Evolutionary conservation across 305 asterid genomes (phyloP).

Genomic region (Fraxinus sp.): DNA sequence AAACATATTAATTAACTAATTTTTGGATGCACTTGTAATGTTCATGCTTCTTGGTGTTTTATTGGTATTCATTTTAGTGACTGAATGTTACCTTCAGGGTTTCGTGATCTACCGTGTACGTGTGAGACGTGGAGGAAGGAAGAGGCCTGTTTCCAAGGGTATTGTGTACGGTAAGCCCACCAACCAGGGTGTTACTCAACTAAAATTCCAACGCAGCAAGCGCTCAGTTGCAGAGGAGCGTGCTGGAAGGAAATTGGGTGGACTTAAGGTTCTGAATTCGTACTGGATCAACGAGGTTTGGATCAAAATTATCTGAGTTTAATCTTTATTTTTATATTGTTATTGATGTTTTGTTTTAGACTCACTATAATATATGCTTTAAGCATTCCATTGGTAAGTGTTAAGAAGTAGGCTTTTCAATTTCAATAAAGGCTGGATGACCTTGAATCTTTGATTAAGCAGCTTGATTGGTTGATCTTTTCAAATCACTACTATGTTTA

Average conservation of each 20-base stretch:
- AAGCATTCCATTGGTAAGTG: neutral
- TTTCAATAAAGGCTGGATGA: neutral
- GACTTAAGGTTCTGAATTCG: slow-evolving; percentile 35
- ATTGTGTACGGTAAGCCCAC: slow-evolving; percentile 41
- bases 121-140: slow-evolving; percentile 41
- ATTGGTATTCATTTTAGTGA: neutral
- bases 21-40: neutral
- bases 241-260: slow-evolving; percentile 38
- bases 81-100: slow-evolving; percentile 23
- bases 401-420: neutral
- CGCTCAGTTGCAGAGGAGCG: slow-evolving; percentile 42
- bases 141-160: slow-evolving; percentile 39
- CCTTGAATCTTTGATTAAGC: neutral
- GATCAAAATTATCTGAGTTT: neutral
- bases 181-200: slow-evolving; percentile 38
- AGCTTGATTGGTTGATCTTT: neutral
- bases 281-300: slow-evolving; percentile 39
- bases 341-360: neutral
- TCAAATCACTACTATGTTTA: neutral
- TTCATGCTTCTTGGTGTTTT: neutral
- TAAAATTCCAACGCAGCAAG: slow-evolving; percentile 39
- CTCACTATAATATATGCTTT: neutral
- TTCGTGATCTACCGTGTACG: slow-evolving; percentile 39
- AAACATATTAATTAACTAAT: too few relatives aligned
- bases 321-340: neutral